Base-by-base conservation (phyloP, 768 basidiomycete genomes). In the Russula abietina region DNA sequence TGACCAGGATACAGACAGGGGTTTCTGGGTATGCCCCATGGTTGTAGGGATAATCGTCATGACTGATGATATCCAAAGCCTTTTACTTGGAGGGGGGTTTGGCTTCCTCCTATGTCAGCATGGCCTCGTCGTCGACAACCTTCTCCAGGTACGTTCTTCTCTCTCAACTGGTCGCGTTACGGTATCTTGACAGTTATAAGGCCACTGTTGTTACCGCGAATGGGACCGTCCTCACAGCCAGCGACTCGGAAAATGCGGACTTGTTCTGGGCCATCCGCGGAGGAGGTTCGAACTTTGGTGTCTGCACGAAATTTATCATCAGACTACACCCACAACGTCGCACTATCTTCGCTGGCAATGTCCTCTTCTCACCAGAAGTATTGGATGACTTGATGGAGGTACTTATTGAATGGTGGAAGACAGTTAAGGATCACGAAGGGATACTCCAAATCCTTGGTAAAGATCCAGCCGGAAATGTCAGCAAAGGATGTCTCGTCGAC, bases 191-290 rank as follows among this genome's bases (percentile, higher is more conserved):
- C 41, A 32, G 38, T 38, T 14, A 41, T 22, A 3, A 81, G 80
- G 79, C 72, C 0, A 80, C 76, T 0, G 63, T 82, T 16, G 79
- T 82, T 22, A 75, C 74, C 2, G 79, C 80, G 1, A 70, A 80
- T 64, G 81, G 81, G 10, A 70, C 70, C 19, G 67, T 75, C 4
- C 61, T 77, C 14, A 80, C 69, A 49, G 65, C 65, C 32, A 71
- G 65, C 65, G 67, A 64, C n/a, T 50, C 56, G 1, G 62, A 69
- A 55, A 68, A 76, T 57, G 1, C 69, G 0, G 83, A 83, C 59
- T 71, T 83, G n/a, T 83, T 81, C 71, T 83, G 80, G 68, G 82
- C 72, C 28, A 76, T n/a, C n/a, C n/a, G n/a, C n/a, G n/a, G n/a
- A n/a, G n/a, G n/a, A n/a, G n/a, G n/a, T n/a, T n/a, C n/a, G n/a